Evolutionary conservation across 768 basidiomycete species (phyloP).

Genomic region (Tricholoma hemisulphureum): DNA sequence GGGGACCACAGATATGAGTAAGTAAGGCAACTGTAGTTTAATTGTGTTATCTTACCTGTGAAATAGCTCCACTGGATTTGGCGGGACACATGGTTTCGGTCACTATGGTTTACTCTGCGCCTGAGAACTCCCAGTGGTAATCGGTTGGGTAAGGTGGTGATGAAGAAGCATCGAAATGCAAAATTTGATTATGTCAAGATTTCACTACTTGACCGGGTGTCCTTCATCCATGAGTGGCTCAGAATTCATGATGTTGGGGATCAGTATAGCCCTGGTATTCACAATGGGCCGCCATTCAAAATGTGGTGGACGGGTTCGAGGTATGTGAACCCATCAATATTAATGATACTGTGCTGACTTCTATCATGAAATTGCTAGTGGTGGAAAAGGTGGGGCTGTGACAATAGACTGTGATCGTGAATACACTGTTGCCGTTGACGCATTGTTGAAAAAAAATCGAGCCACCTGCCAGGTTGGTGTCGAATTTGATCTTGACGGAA

Average conservation of each 20-base stretch:
- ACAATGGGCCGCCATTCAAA: not conserved
- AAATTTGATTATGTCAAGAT: not conserved
- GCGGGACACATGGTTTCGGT: not conserved
- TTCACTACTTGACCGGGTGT: not conserved
- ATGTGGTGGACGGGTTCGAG: slow-evolving; percentile 2
- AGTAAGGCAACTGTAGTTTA: too few species aligned
- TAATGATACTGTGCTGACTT: too few species aligned
- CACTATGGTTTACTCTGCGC: not conserved
- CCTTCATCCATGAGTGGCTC: not conserved
- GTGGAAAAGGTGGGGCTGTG: not conserved
- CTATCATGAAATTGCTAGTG: not conserved
- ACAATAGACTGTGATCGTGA: not conserved
- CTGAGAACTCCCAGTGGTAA: not conserved
- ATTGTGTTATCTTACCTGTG: too few species aligned
- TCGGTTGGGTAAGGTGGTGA: not conserved
- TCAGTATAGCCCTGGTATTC: slow-evolving; percentile 1
- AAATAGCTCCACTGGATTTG: not conserved
- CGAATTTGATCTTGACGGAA: not conserved
- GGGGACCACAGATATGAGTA: too few species aligned
- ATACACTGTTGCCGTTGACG: not conserved
- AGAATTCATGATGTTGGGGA: not conserved
- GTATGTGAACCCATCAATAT: not conserved
- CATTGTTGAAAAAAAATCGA: not conserved
- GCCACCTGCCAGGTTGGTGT: not conserved
- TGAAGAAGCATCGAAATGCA: not conserved